phyloP scores from a whole-genome alignment of 2,329 filamentous ascomycete species.

The Xenoacremonium recifei region DNA sequence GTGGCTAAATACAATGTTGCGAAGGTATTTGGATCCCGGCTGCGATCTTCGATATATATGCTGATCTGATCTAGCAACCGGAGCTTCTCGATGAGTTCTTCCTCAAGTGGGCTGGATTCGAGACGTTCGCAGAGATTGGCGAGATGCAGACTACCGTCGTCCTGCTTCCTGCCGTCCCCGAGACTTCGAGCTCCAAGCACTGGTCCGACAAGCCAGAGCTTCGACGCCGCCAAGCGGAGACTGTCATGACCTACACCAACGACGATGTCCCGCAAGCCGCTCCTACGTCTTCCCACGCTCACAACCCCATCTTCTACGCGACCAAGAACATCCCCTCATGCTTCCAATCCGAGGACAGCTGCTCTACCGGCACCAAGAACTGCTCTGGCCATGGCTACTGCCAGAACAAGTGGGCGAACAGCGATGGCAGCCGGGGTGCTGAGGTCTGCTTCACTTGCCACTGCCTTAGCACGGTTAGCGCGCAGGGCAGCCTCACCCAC shows the following conservation, averaged over 20 bases:
- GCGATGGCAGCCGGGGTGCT: constrained; percentile 37
- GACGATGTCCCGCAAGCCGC: constrained; percentile 21
- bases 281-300: constrained; percentile 21
- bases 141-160: constrained; percentile 58
- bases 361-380: constrained; percentile 66
- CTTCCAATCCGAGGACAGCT: constrained; percentile 69
- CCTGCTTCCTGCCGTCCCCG: constrained; percentile 49
- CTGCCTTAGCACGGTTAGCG: constrained; percentile 62
- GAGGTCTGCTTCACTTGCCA: constrained; percentile 73
- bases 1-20: constrained; percentile 43
- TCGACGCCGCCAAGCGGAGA: constrained; percentile 49
- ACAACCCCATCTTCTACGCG: constrained; percentile 35
- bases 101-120: constrained; percentile 43
- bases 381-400: constrained; percentile 85
- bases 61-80: constrained; percentile 35
- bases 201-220: constrained; percentile 43
- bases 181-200: constrained; percentile 32
- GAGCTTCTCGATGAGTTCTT: constrained; percentile 43
- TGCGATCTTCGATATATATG: background rate
- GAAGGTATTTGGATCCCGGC: constrained; percentile 33
- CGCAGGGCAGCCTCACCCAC: constrained; percentile 61
- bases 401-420: constrained; percentile 59
- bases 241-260: constrained; percentile 41
- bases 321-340: constrained; percentile 63
- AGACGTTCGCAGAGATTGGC: constrained; percentile 43